Evolutionary conservation across 495 filamentous ascomycete species (phyloP).

Genomic region (Penicillium chermesinum): DNA sequence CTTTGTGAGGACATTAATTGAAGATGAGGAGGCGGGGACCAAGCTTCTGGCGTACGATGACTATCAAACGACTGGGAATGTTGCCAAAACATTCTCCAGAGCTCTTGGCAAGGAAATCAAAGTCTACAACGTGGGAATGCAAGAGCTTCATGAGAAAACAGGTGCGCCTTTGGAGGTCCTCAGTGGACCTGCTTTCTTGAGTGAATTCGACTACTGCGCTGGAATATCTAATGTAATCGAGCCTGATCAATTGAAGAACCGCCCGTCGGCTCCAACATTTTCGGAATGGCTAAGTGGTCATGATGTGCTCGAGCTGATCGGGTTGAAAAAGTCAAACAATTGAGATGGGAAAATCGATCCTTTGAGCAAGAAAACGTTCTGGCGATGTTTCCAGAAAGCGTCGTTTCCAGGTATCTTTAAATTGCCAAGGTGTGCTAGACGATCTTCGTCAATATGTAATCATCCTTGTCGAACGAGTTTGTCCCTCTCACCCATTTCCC

Average conservation of each 20-base stretch:
- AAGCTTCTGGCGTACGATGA: slow-evolving; percentile 43
- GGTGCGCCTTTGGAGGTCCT: slow-evolving; percentile 37
- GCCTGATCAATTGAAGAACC: slow-evolving; percentile 28
- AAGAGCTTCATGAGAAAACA: slow-evolving; percentile 29
- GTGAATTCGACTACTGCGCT: slow-evolving; percentile 39
- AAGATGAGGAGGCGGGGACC: slow-evolving; percentile 30
- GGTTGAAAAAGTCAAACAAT: slow-evolving; percentile 1
- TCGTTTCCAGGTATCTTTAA: too few species aligned
- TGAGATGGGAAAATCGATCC: slow-evolving; percentile 1
- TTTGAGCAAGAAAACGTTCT: too few species aligned
- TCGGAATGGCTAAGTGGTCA: slow-evolving; percentile 26
- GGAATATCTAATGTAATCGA: slow-evolving; percentile 30
- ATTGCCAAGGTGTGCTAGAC: too few species aligned
- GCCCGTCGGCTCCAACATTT: slow-evolving; percentile 22
- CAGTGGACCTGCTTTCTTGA: slow-evolving; percentile 26
- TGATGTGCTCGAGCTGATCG: slow-evolving; percentile 2
- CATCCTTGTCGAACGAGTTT: too few species aligned
- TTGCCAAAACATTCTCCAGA: slow-evolving; percentile 27
- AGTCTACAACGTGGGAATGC: slow-evolving; percentile 20
- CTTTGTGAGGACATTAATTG: slow-evolving; percentile 40
- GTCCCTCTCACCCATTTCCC: too few species aligned
- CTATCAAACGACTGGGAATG: slow-evolving; percentile 25
- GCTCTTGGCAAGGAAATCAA: slow-evolving; percentile 27
- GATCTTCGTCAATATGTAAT: too few species aligned
- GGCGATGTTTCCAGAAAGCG: too few species aligned